A percentile compares a stretch with the other conserved stretches of the same genome.
These are phyloP conservation scores for Hygrophorus pudorinus DNA, from an alignment of 768 basidiomycete genomes.

Conservation along the genomic window DNA sequence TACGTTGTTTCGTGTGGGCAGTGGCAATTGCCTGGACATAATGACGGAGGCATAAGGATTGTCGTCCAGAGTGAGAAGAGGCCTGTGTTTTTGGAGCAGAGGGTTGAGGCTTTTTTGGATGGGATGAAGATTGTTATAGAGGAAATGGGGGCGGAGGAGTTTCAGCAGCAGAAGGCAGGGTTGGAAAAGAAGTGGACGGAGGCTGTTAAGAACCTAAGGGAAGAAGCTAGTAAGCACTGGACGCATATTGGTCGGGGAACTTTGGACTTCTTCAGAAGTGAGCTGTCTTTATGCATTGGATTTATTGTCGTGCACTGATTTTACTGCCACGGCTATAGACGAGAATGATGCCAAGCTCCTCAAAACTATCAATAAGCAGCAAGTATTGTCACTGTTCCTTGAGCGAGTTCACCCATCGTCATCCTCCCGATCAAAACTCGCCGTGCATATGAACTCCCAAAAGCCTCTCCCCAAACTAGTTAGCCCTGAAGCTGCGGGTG, in stretches of 20 bases:
- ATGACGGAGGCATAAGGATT: slow-evolving; percentile 68
- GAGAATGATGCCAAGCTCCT: slow-evolving; percentile 63
- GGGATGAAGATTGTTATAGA: slow-evolving; percentile 59
- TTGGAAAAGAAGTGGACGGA: slow-evolving; percentile 79
- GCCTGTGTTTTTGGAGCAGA: slow-evolving; percentile 71
- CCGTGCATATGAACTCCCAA: slow-evolving; percentile 71
- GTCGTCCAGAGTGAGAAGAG: slow-evolving; percentile 83
- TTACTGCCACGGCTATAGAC: slow-evolving; percentile 33
- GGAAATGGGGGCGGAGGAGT: slow-evolving; percentile 62
- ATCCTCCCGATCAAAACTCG: slow-evolving; percentile 65
- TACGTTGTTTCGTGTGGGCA: slow-evolving; percentile 70
- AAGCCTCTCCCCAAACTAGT: slow-evolving; percentile 51
- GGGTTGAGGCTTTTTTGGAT: slow-evolving; percentile 83
- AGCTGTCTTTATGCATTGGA: slow-evolving; percentile 21
- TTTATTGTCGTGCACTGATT: slow-evolving; percentile 6
- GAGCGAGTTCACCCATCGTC: slow-evolving; percentile 62
- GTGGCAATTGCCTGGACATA: slow-evolving; percentile 52
- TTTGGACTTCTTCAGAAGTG: slow-evolving; percentile 80
- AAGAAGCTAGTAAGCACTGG: slow-evolving; percentile 69
- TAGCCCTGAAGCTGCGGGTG: slow-evolving; percentile 51
- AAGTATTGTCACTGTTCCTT: slow-evolving; percentile 64
- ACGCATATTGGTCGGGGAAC: slow-evolving; percentile 67
- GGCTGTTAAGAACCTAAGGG: slow-evolving; percentile 76
- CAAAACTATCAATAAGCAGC: slow-evolving; percentile 56
- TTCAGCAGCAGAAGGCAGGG: slow-evolving; percentile 67